These are phyloP conservation scores for Malus hybrid DNA, from an alignment of 331 rosid species.

Conservation along the genomic window DNA sequence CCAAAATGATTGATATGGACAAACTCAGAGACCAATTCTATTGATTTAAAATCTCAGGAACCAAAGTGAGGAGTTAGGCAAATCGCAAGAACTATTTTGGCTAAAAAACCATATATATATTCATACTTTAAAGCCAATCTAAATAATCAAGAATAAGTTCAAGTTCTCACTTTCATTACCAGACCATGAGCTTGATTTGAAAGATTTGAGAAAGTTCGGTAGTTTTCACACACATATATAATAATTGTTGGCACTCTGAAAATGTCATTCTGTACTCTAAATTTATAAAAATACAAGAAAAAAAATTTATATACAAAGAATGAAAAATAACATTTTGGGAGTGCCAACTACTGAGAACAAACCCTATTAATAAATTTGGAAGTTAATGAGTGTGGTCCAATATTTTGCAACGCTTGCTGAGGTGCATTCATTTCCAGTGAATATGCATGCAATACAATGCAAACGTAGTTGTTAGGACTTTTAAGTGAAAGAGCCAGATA, in stretches of 20 bases:
- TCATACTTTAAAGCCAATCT: not conserved
- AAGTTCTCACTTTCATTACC: not conserved
- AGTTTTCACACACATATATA: too few species aligned
- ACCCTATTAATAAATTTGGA: not conserved
- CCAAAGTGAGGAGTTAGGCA: too few species aligned
- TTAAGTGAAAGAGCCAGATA: not conserved
- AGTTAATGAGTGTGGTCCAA: not conserved
- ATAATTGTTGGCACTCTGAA: not conserved
- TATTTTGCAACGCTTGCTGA: not conserved
- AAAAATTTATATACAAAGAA: not conserved
- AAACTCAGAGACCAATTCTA: too few species aligned
- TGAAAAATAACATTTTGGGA: too few species aligned
- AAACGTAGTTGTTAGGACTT: not conserved
- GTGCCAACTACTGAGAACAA: not conserved
- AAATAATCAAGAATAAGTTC: not conserved
- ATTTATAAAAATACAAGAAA: not conserved
- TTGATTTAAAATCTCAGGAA: too few species aligned
- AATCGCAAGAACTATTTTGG: accelerated
- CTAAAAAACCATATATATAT: too few species aligned
- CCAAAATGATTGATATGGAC: too few species aligned
- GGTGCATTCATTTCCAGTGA: not conserved
- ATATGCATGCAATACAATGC: not conserved
- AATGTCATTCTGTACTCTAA: not conserved
- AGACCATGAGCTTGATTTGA: not conserved
- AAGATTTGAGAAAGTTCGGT: not conserved